Conservation (phyloP, 164 flowering plant species). For the Vitis cinerea region DNA sequence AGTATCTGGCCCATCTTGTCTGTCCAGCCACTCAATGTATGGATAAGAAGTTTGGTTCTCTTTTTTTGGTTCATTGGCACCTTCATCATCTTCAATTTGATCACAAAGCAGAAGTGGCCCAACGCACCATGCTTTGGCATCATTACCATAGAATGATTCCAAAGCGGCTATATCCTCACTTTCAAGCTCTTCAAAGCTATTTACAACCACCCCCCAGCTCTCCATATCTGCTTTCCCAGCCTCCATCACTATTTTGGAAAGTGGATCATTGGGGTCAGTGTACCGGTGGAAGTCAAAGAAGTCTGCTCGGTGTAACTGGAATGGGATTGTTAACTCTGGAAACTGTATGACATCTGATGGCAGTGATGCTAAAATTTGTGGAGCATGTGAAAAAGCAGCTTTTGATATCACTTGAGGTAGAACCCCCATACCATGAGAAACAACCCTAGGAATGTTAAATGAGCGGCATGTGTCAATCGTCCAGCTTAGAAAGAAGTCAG, state of each 20-base stretch:
- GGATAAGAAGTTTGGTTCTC: background rate
- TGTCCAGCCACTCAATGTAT: conserved; percentile 21
- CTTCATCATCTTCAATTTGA: background rate
- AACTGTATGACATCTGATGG: conserved; percentile 6
- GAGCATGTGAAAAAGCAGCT: background rate
- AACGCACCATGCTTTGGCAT: conserved; percentile 29
- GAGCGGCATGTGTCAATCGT: conserved; percentile 21
- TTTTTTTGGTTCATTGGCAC: background rate
- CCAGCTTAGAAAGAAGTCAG: conserved; percentile 41
- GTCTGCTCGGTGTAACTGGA: no score
- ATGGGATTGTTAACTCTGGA: background rate
- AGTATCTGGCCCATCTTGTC: background rate
- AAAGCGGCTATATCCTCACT: conserved; percentile 12
- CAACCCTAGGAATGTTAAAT: conserved; percentile 32
- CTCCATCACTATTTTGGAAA: conserved; percentile 1
- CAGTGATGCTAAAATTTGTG: background rate
- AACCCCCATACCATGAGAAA: conserved; percentile 44
- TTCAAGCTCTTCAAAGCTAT: conserved; percentile 37
- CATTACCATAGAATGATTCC: conserved; percentile 16
- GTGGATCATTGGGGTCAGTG: background rate
- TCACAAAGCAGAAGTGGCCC: conserved; percentile 24
- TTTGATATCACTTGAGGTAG: conserved; percentile 26
- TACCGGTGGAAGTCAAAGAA: background rate
- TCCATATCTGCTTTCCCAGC: conserved; percentile 2
- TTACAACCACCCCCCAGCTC: conserved; percentile 29